phyloP scores from a whole-genome alignment of 805 yeast species.

The Teunomyces lycoperdinae region DNA sequence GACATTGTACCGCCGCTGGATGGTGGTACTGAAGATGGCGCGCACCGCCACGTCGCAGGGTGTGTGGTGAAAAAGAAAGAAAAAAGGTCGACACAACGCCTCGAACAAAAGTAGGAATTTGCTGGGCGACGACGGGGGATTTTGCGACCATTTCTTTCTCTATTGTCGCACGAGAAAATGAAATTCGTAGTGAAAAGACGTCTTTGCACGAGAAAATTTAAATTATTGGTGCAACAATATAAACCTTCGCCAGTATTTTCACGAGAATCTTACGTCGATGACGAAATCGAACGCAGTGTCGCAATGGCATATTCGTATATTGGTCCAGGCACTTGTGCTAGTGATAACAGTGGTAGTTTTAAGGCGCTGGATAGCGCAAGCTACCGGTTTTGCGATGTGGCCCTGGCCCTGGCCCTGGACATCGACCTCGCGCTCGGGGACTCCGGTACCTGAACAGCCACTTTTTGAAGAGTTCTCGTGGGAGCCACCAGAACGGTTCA shows the following conservation, averaged over 20 bases:
- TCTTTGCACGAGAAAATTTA: too few relatives aligned
- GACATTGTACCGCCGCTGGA: conserved; percentile 16
- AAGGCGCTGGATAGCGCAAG: neutral
- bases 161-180: too few relatives aligned
- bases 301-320: neutral
- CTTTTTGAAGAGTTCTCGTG: conserved; percentile 21
- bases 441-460: neutral
- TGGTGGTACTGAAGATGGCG: conserved; percentile 1
- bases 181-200: neutral
- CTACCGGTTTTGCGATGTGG: too few relatives aligned
- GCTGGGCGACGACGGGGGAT: too few relatives aligned
- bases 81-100: too few relatives aligned
- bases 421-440: neutral
- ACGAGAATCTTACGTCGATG: too few relatives aligned
- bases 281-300: neutral
- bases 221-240: neutral
- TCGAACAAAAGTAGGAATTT: neutral
- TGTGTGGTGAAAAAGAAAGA: neutral
- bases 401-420: neutral
- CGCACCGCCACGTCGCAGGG: neutral
- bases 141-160: neutral
- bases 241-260: too few relatives aligned
- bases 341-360: neutral
- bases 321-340: neutral
- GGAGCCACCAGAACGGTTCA: conserved; percentile 29